phyloP scores from a whole-genome alignment of 805 yeast species.

The Komagataella phaffii region DNA sequence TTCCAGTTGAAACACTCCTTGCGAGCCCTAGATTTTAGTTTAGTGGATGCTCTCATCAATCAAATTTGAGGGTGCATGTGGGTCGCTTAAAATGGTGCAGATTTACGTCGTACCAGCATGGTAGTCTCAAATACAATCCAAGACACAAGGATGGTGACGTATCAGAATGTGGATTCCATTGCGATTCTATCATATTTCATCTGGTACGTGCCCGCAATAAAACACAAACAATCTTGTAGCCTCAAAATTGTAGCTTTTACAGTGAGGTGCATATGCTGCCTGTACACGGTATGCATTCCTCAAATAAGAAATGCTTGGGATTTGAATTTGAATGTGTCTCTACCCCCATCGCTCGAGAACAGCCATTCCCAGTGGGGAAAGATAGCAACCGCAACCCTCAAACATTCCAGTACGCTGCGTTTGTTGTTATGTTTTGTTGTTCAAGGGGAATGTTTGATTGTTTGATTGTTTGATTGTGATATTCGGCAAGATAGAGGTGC shows the following conservation, averaged over 20 bases:
- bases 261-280: neutral
- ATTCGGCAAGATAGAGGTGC: too few species aligned
- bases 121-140: neutral
- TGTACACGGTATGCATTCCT: neutral
- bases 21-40: neutral
- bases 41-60: neutral
- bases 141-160: neutral
- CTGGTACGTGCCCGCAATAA: too few species aligned
- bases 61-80: neutral
- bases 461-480: too few species aligned
- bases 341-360: neutral
- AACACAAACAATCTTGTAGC: neutral
- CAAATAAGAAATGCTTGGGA: neutral
- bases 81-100: neutral
- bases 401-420: too few species aligned
- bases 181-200: neutral
- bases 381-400: neutral
- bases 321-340: neutral
- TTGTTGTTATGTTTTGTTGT: too few species aligned
- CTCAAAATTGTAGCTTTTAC: neutral
- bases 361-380: neutral
- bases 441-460: too few species aligned
- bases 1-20: neutral
- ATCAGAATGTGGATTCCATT: neutral
- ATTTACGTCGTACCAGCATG: neutral